Evolutionary conservation across 768 basidiomycete species (phyloP).

Genomic region (Leccinellum luteum): DNA sequence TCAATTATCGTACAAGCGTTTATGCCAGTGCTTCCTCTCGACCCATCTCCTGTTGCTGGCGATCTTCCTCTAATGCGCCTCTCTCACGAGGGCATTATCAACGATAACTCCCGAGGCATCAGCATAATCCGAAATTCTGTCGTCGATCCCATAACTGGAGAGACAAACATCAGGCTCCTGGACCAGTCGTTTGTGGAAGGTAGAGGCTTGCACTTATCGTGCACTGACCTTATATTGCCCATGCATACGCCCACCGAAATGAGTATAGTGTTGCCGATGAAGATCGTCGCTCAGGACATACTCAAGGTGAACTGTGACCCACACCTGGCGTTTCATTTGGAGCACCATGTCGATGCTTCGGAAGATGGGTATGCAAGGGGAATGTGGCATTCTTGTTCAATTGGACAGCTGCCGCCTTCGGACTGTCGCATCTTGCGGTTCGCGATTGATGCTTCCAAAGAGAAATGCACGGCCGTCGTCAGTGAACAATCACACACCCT

Average conservation of each 20-base stretch:
- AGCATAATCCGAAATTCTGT: conserved; percentile 2
- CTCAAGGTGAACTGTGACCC: neutral
- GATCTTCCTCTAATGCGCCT: neutral
- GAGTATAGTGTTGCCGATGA: neutral
- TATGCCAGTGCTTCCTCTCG: neutral
- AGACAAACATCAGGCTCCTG: neutral
- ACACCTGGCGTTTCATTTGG: too few relatives aligned
- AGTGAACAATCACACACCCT: neutral
- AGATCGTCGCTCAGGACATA: neutral
- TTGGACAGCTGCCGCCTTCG: neutral
- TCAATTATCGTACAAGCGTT: neutral
- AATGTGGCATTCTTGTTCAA: neutral
- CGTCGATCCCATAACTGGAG: neutral
- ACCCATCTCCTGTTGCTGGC: neutral
- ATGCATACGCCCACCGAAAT: neutral
- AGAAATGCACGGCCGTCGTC: neutral
- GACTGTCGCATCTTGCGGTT: neutral
- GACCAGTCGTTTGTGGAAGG: neutral
- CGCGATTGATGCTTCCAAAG: neutral
- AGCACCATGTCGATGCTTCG: neutral
- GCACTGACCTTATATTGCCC: neutral
- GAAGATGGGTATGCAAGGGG: conserved; percentile 1
- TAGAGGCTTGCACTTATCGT: neutral
- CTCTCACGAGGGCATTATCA: neutral
- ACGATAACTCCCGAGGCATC: neutral